Percentiles rank a stretch among this genome's conserved stretches.
These are phyloP conservation scores for Starmera amethionina DNA, from an alignment of 805 yeast species.

Conservation along the genomic window DNA sequence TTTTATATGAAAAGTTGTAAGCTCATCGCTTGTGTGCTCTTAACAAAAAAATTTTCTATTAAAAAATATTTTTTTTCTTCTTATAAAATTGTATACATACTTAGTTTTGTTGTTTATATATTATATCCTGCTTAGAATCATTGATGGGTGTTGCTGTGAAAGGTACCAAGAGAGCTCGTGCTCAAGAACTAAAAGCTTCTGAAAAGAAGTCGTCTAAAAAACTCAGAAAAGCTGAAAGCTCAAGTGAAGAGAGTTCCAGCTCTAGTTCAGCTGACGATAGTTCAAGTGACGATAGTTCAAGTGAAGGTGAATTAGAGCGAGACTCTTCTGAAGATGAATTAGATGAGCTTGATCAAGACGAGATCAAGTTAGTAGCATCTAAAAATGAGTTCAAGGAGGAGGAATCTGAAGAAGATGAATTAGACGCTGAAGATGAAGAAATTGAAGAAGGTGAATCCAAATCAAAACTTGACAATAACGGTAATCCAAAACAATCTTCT, in stretches of 20 bases:
- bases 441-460: slow-evolving; percentile 21
- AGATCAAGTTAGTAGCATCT: background rate
- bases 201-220: slow-evolving; percentile 13
- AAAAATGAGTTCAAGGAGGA: too few relatives aligned
- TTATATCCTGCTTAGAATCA: background rate
- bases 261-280: slow-evolving; percentile 4
- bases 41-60: slow-evolving; percentile 2
- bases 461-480: slow-evolving; percentile 5
- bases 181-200: slow-evolving; percentile 2
- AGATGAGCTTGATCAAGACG: slow-evolving; percentile 14
- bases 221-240: slow-evolving; percentile 21
- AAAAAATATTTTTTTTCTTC: slow-evolving; percentile 2
- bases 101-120: background rate
- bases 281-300: slow-evolving; percentile 2
- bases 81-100: too few relatives aligned
- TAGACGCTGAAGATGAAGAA: slow-evolving; percentile 17
- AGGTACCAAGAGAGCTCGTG: slow-evolving; percentile 15
- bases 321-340: slow-evolving; percentile 12
- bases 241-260: slow-evolving; percentile 4
- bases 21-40: slow-evolving; percentile 1
- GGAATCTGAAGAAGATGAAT: slow-evolving; percentile 12
- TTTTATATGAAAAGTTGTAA: too few relatives aligned
- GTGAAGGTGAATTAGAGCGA: slow-evolving; percentile 2
- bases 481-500: slow-evolving; percentile 33
- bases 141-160: slow-evolving; percentile 11